Base-by-base conservation (phyloP, 2,329 filamentous ascomycete species). In the Hymenoscyphus salicellus region DNA sequence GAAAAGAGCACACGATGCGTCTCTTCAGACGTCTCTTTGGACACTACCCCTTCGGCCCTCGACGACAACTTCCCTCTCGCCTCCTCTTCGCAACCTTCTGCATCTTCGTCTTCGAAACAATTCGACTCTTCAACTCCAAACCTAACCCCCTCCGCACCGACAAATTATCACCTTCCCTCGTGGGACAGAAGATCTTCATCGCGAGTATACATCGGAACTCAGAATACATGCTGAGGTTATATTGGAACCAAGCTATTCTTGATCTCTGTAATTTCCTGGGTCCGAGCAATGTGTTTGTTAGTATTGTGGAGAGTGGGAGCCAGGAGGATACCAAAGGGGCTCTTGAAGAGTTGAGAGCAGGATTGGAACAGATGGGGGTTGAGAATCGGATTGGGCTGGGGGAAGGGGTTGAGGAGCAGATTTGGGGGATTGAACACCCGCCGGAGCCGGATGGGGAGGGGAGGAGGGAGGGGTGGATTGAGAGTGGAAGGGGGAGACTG, bases 191-290 rank as follows among this genome's bases (percentile, higher is more conserved):
- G 52, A 82, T 92, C 66, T 92, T 86, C 77, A 89, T 92, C 66
- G 85, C 87, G 4, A 85, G 84, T 66, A 85, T 89, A 73, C 87
- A 90, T 72, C 90, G 87, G 82, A 91, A 89, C 71, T 85, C 85
- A 67, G 89, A 84, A 65, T 73, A 75, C 1, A 78, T 90, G 28
- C 79, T 92, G 1, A 81, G 83, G 7, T 78, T 79, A 5, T 82
- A 87, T 70, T 92, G 89, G 89, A 86, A 82, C 67, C 76, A 80
- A 5, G 86, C 86, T 0, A 78, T 92, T 2, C 65, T 89, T 6
- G 78, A 82, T 1, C 77, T 92, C 23, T 81, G 84, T 5, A 77
- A 82, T 56, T 77, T 79, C 5, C 77, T 91, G 3, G 89, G 89
- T 0, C 77, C 82, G 0, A 79, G 85, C 2, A 90, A 91, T 72